Evolutionary conservation across 768 basidiomycete genomes (phyloP).

Genomic region (Stropharia rugosoannulata): DNA sequence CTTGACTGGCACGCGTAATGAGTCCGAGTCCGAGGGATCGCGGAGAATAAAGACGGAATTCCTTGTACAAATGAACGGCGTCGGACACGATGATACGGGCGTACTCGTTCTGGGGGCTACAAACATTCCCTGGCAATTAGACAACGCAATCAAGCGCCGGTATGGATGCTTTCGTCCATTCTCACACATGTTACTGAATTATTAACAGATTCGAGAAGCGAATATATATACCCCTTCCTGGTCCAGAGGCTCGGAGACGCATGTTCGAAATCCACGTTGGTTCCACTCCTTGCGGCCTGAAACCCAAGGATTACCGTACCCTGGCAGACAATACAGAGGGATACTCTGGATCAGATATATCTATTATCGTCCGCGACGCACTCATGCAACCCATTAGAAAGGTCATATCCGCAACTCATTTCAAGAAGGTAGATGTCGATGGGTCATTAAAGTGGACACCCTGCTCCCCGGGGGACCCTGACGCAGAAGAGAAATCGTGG

Average conservation of each 20-base stretch:
- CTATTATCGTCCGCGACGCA: conserved; percentile 92
- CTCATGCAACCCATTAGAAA: conserved; percentile 99
- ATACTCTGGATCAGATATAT: conserved; percentile 94
- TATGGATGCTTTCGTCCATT: conserved; percentile 26
- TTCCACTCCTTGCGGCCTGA: conserved; percentile 83
- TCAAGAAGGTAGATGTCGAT: conserved; percentile 58
- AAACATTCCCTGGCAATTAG: conserved; percentile 98
- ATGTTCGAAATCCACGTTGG: conserved; percentile 99
- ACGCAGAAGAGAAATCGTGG: conserved; percentile 88
- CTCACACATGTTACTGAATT: not conserved
- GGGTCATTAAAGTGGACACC: conserved; percentile 75
- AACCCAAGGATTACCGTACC: conserved; percentile 71
- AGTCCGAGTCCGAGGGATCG: conserved; percentile 97
- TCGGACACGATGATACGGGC: conserved; percentile 96
- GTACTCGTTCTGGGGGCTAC: conserved; percentile 96
- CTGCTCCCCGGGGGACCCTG: conserved; percentile 90
- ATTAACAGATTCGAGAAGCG: conserved; percentile 86
- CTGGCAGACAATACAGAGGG: conserved; percentile 90
- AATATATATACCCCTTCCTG: conserved; percentile 97
- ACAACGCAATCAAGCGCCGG: conserved; percentile 96
- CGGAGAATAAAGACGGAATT: conserved; percentile 97
- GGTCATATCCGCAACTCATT: conserved; percentile 93
- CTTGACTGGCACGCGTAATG: conserved; percentile 89
- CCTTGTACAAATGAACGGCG: conserved; percentile 98
- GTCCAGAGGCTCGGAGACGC: conserved; percentile 83